Conservation (phyloP, 805 yeast genomes). For the Myxozyma geophila region DNA sequence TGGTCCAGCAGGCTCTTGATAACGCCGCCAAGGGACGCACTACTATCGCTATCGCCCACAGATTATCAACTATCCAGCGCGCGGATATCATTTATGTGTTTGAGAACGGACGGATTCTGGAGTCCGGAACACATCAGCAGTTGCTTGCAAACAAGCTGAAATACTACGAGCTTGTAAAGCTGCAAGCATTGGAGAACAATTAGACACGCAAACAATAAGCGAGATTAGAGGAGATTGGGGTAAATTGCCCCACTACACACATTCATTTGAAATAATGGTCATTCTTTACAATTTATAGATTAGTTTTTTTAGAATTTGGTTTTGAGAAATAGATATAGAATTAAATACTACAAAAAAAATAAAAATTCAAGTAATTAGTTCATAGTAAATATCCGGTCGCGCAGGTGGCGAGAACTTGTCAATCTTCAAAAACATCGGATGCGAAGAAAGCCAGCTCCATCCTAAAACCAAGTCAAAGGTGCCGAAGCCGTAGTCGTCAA, state of each 20-base stretch:
- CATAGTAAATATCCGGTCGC: too few species aligned
- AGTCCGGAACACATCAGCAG: conserved; percentile 54
- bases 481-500: too few species aligned
- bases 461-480: too few species aligned
- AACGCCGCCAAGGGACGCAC: conserved; percentile 66
- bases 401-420: too few species aligned
- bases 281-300: too few species aligned
- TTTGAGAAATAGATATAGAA: too few species aligned
- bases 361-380: too few species aligned
- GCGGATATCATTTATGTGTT: conserved; percentile 60
- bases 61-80: conserved; percentile 62
- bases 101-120: conserved; percentile 59
- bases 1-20: conserved; percentile 65
- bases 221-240: background rate
- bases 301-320: too few species aligned
- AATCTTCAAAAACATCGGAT: too few species aligned
- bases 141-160: conserved; percentile 48
- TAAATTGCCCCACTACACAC: background rate
- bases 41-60: conserved; percentile 74
- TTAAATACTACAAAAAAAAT: too few species aligned
- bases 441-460: too few species aligned
- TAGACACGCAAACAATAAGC: background rate
- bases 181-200: conserved; percentile 51
- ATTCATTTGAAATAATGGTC: too few species aligned
- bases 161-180: conserved; percentile 49